Percentiles rank a stretch among this genome's conserved stretches.
Evolutionary conservation across 176 grass and related monocot genomes (phyloP).

Genomic region (Carex scoparia): DNA sequence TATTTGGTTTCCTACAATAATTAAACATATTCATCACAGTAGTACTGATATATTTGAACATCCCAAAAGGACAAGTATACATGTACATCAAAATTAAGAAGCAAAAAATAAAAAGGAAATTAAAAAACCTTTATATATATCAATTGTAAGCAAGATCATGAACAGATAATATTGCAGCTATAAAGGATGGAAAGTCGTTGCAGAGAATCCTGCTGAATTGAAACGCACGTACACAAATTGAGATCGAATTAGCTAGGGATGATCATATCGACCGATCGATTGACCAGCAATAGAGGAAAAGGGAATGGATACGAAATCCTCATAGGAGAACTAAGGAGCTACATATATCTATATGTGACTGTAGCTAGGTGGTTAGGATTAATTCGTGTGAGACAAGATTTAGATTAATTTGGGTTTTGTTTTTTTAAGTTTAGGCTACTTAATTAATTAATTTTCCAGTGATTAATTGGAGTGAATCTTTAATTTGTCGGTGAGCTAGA

Average conservation of each 20-base stretch:
- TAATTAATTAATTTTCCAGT: not conserved
- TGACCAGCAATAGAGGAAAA: not conserved
- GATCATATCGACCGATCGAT: not conserved
- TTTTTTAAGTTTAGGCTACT: not conserved
- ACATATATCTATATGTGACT: no score
- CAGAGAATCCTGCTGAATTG: not conserved
- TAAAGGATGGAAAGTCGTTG: not conserved
- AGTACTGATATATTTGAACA: no score
- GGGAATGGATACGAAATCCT: constrained; percentile 5
- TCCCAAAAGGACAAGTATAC: no score
- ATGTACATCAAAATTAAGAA: not conserved
- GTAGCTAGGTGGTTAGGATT: not conserved
- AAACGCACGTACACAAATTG: not conserved
- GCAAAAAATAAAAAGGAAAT: not conserved
- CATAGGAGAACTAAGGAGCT: not conserved
- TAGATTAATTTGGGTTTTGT: not conserved
- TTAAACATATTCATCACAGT: not conserved
- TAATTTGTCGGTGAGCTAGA: not conserved
- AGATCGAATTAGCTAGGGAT: not conserved
- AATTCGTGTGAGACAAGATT: not conserved
- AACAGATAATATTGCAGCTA: not conserved
- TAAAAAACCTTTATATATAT: not conserved
- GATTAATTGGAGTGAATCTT: not conserved
- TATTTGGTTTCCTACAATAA: no score
- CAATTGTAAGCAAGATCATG: not conserved